These are phyloP conservation scores for Yarrowia osloensis DNA, from an alignment of 805 yeast genomes.

Conservation along the genomic window DNA sequence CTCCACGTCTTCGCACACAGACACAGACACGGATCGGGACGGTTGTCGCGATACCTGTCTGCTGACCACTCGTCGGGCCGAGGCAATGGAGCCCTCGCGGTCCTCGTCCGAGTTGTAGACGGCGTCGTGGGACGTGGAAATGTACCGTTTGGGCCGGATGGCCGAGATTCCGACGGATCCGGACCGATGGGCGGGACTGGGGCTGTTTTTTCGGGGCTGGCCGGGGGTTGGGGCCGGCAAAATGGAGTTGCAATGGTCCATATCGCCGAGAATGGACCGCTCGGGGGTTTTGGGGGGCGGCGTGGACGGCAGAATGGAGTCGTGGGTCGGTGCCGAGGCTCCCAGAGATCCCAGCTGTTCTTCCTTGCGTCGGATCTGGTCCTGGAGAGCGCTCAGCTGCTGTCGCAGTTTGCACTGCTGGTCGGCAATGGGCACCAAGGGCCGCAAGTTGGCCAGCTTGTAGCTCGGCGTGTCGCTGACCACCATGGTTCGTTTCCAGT, in stretches of 20 bases:
- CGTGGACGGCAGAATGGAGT: constrained; percentile 20
- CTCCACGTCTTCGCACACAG: constrained; percentile 27
- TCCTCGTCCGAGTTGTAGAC: constrained; percentile 28
- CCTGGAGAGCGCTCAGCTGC: constrained; percentile 16
- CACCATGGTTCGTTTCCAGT: constrained; percentile 92
- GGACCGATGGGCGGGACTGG: constrained; percentile 33
- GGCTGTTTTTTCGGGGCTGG: constrained; percentile 75
- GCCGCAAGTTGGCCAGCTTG: constrained; percentile 44
- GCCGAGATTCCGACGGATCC: background rate
- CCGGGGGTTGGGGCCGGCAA: constrained; percentile 95
- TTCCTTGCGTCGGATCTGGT: constrained; percentile 26
- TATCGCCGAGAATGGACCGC: constrained; percentile 69
- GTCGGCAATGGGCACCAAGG: constrained; percentile 40
- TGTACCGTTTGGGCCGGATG: constrained; percentile 10
- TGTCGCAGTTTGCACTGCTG: constrained; percentile 31
- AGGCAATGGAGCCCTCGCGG: constrained; percentile 3
- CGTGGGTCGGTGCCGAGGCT: constrained; percentile 31
- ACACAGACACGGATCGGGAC: constrained; percentile 15
- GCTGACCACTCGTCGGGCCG: background rate
- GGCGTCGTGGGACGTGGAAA: constrained; percentile 35
- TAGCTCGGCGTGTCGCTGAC: constrained; percentile 62
- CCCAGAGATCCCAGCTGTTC: constrained; percentile 21
- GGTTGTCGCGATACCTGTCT: background rate
- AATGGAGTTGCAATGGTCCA: constrained; percentile 67
- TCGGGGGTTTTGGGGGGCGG: constrained; percentile 65